Evolutionary conservation across 495 filamentous ascomycete genomes (phyloP).

Genomic region (Geopyxis carbonaria): DNA sequence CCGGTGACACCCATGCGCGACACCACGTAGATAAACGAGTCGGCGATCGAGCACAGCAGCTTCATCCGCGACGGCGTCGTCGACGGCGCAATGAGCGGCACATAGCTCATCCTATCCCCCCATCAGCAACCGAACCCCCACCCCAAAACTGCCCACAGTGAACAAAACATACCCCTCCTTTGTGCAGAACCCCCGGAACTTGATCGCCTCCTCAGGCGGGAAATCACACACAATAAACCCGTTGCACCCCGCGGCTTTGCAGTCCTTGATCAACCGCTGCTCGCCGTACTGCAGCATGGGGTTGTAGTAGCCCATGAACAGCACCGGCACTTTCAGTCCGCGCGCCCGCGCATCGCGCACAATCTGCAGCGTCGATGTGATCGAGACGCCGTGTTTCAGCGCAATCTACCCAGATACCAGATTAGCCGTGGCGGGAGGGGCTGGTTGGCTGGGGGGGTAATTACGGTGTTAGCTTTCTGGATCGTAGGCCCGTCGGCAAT

Average conservation of each 20-base stretch:
- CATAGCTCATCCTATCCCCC: constrained; percentile 70
- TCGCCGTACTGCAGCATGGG: constrained; percentile 85
- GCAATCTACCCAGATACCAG: constrained; percentile 41
- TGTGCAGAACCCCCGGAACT: constrained; percentile 72
- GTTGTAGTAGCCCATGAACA: constrained; percentile 99
- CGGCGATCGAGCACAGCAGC: constrained; percentile 86
- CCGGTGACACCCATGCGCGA: constrained; percentile 96
- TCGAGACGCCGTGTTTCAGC: constrained; percentile 73
- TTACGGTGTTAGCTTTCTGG: constrained; percentile 70
- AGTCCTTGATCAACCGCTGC: constrained; percentile 69
- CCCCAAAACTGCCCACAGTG: no score
- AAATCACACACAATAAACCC: constrained; percentile 96
- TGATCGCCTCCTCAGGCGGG: constrained; percentile 88
- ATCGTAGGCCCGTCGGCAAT: constrained; percentile 93
- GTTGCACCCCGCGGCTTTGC: constrained; percentile 72
- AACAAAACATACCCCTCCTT: constrained; percentile 45
- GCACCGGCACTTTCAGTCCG: constrained; percentile 62
- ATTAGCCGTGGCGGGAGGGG: not conserved
- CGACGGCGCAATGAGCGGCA: constrained; percentile 85
- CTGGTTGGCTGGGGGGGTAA: no score
- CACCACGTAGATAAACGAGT: constrained; percentile 98
- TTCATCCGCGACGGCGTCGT: constrained; percentile 89
- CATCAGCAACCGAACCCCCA: no score
- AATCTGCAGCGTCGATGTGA: constrained; percentile 57
- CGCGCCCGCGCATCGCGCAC: constrained; percentile 55